A percentile compares a stretch with the other conserved stretches of the same genome.
Evolutionary conservation across 2,329 filamentous ascomycete species (phyloP).

Genomic region (Fusarium udum): DNA sequence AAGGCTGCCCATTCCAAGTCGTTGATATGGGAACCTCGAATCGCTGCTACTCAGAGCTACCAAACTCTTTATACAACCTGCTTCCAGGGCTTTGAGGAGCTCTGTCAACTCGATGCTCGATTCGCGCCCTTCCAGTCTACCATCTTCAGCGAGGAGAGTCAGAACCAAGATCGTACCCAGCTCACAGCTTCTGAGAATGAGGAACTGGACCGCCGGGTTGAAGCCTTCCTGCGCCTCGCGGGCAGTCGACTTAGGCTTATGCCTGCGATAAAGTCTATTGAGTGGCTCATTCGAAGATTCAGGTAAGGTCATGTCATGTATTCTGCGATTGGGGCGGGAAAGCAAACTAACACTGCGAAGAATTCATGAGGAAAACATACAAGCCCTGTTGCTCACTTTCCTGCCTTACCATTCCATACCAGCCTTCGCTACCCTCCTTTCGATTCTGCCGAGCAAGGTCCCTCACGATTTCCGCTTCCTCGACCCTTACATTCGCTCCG

Average conservation of each 20-base stretch:
- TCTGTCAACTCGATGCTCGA: constrained; percentile 85
- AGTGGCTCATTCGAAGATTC: constrained; percentile 94
- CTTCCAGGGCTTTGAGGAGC: constrained; percentile 86
- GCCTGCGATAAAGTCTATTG: constrained; percentile 88
- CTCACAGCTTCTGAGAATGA: constrained; percentile 85
- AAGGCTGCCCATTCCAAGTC: constrained; percentile 93
- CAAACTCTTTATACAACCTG: constrained; percentile 89
- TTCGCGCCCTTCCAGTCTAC: constrained; percentile 79
- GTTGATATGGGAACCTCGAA: constrained; percentile 86
- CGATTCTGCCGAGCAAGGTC: constrained; percentile 81
- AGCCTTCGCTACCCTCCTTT: constrained; percentile 85
- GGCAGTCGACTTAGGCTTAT: constrained; percentile 81
- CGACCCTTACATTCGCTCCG: constrained; percentile 82
- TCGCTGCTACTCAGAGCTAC: constrained; percentile 89
- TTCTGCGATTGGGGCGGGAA: background rate
- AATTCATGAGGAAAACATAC: constrained; percentile 90
- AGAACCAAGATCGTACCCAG: constrained; percentile 84
- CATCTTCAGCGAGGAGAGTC: constrained; percentile 94
- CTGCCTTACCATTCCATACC: constrained; percentile 90
- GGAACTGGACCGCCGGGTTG: constrained; percentile 79
- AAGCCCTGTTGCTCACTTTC: constrained; percentile 81
- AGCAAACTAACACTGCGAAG: constrained; percentile 55
- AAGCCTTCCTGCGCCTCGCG: constrained; percentile 83
- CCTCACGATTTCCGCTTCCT: constrained; percentile 84
- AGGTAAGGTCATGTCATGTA: constrained; percentile 63